Evolutionary conservation across 352 stramenopile genomes (phyloP), one percentile per base, ranked within the genome.

Genomic region (Phytopythium oedochilum): DNA sequence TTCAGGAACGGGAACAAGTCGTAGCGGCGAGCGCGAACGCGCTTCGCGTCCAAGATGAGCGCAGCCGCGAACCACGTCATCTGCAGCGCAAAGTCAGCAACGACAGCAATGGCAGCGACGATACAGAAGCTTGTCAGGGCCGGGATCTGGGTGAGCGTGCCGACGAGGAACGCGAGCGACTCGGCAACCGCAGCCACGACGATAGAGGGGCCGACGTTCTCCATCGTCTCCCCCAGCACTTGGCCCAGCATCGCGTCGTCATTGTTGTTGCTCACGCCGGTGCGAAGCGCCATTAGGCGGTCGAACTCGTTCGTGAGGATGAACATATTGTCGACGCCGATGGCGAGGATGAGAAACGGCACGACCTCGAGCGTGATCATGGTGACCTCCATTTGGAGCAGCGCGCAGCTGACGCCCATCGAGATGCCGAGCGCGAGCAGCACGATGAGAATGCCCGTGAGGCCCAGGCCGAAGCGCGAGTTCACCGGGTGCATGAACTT

Each of bases 261-360:
- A 12, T 35, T 29, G 17, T 50, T 36, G 75, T 63, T 25, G 60
- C 50, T 46, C 54, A 42, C 38, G 68, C 56, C 23, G 64, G 71
- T 28, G 63, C 76, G 80, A 17, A 83, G 31, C 6, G 58, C 66
- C 12, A 67, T 62, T 11, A 92, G 68, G 15, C 83, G 73, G 40
- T 93, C 83, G 50, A 93, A 89, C 50, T 96, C 85, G 59, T 94
- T 93, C 18, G 86, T 94, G 4, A 97, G 57, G 60, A 97, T 95
- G 57, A 97, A 96, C 86, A 96, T 96, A 61, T 97, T 97, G 68
- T 97, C 89, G 29, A 97, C 86, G 18, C 89, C 89, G 54, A 97
- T 96, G 4, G 89, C 87, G 18, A 97, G 66, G n/a, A 96, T 85
- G 46, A 97, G 64, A 52, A 97, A 97, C 17, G 89, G 89, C 38